Evolutionary conservation across 768 basidiomycete genomes (phyloP), one percentile per base, ranked within the genome.

Genomic region (Boletales sp.): DNA sequence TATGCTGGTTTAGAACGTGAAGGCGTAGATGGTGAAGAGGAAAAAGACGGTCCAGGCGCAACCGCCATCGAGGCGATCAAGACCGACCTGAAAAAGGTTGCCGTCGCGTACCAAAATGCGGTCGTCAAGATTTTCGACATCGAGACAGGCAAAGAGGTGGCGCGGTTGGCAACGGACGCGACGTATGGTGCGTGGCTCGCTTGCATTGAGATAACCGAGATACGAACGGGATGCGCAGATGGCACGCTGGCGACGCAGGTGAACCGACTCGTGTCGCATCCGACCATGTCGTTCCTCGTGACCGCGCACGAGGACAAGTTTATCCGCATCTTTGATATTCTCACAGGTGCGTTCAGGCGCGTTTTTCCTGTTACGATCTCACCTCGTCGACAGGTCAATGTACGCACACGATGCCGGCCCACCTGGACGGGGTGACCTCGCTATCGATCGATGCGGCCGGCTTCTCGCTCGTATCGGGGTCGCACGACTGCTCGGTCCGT

Each of bases 221-320:
- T 11, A 45, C 53, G 25, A 28, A 28, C 6, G 25, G 25, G 25
- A 28, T 28, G 25, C 4, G 43, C 66, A 86, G 93, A 94, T 60
- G 87, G 81, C 3, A 82, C 86, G 12, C 75, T 82, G 33, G 77
- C 77, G 12, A 87, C 87, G 2, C 92, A 94, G 65, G 84, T 91
- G 54, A 96, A 94, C 69, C 78, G 83, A 51, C 82, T 95, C 53
- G 83, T 82, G 30, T 93, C 93, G 35, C 93, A 96, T 73, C 93
- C 93, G 8, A 93, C 90, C 2, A 84, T 91, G 80, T 81, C 90
- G 6, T 72, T 94, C 19, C 79, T 98, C 36, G 83, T 95, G 6
- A 87, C 90, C 21, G 96, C 84, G 0, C 90, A 94, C 65, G 95
- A 97, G 70, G 94, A 97, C 73, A 94, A 91, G 60, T 85, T 83